A percentile compares a stretch with the other conserved stretches of the same genome.
Evolutionary conservation across 306 rosid genomes (phyloP).

Genomic region (Carpinus viminea): DNA sequence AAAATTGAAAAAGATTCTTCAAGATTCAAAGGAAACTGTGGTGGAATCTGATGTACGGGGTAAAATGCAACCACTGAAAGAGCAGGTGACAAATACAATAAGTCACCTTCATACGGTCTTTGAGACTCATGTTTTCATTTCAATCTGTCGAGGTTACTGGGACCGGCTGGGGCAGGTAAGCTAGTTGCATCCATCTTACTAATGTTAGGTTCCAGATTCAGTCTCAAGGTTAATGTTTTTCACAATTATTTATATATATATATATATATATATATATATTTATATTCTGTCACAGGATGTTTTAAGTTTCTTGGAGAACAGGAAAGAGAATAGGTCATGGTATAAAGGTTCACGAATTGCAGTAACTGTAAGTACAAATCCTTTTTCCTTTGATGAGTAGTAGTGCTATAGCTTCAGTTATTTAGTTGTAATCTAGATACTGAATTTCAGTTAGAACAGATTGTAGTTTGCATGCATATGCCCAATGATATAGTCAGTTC

Average conservation of each 20-base stretch:
- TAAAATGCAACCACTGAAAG: conserved; percentile 84
- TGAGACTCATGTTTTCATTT: conserved; percentile 74
- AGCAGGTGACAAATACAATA: conserved; percentile 65
- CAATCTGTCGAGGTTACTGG: conserved; percentile 90
- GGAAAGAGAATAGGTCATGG: conserved; percentile 93
- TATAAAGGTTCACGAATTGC: conserved; percentile 91
- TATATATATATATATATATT: neutral
- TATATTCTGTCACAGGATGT: conserved; percentile 63
- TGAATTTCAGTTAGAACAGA: neutral
- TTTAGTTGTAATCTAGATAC: neutral
- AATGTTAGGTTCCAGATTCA: neutral
- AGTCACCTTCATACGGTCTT: conserved; percentile 69
- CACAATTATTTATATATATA: neutral
- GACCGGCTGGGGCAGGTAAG: conserved; percentile 93
- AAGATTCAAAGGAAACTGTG: conserved; percentile 86
- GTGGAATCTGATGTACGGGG: conserved; percentile 77
- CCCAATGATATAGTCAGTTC: neutral
- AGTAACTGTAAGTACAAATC: conserved; percentile 59
- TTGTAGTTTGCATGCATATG: neutral
- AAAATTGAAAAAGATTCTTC: conserved; percentile 88
- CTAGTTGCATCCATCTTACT: conserved; percentile 19
- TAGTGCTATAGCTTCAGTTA: neutral
- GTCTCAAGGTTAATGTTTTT: conserved; percentile 5
- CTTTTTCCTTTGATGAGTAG: conserved; percentile 5
- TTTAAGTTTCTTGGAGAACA: conserved; percentile 88